Evolutionary conservation across 331 rosid species (phyloP).

Genomic region (Rhamnella rubrinervis): DNA sequence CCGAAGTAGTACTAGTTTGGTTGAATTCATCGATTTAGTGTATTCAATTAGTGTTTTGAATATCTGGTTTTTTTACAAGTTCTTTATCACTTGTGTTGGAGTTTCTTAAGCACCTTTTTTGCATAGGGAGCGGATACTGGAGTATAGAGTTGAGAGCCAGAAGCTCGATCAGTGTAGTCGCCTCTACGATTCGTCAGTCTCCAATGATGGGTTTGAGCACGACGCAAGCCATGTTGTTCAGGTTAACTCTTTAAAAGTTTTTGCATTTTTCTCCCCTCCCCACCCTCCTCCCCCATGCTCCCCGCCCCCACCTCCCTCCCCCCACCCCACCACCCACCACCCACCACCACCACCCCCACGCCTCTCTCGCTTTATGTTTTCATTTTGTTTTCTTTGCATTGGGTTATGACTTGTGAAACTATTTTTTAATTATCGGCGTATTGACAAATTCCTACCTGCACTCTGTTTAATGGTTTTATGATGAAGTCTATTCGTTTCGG

Average conservation of each 20-base stretch:
- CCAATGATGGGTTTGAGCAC: slow-evolving; percentile 73
- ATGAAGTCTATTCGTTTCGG: neutral
- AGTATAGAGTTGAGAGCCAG: slow-evolving; percentile 82
- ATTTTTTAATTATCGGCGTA: too few relatives aligned
- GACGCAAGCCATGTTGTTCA: slow-evolving; percentile 89
- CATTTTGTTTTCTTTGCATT: neutral
- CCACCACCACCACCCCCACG: too few relatives aligned
- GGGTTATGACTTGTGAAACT: too few relatives aligned
- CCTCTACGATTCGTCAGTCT: slow-evolving; percentile 81
- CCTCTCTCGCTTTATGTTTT: slow-evolving; percentile 3
- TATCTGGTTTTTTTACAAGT: neutral
- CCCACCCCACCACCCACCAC: too few relatives aligned
- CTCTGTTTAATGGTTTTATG: too few relatives aligned
- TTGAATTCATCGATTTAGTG: neutral
- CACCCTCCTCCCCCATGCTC: too few relatives aligned
- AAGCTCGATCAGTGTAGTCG: slow-evolving; percentile 95
- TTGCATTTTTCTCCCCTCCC: slow-evolving; percentile 3
- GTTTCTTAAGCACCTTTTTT: slow-evolving; percentile 30
- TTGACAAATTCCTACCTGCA: too few relatives aligned
- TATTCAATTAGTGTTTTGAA: neutral
- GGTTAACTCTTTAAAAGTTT: slow-evolving; percentile 41
- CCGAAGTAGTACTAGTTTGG: too few relatives aligned
- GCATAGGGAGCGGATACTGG: slow-evolving; percentile 79
- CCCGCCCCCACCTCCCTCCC: too few relatives aligned
- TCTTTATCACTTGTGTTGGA: slow-evolving; percentile 11